Conservation (phyloP, 2,329 filamentous ascomycete species). For the Emydomyces testavorans region DNA sequence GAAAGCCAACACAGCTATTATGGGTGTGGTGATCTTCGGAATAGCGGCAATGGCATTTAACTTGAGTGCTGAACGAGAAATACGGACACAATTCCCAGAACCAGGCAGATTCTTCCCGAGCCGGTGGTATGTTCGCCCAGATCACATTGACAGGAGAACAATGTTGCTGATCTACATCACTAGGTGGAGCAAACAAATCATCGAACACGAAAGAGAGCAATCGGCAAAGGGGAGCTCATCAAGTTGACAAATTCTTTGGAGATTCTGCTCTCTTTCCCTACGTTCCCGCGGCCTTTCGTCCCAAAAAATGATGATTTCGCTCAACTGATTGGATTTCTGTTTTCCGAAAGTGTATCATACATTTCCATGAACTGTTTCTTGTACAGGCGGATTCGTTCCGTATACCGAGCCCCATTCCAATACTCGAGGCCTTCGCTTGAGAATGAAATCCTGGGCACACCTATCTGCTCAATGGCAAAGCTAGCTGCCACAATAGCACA, state of each 20-base stretch:
- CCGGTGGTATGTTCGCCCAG: constrained; percentile 52
- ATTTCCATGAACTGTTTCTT: constrained; percentile 32
- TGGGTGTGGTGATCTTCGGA: constrained; percentile 56
- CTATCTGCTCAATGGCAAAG: constrained; percentile 90
- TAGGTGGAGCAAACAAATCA: constrained; percentile 62
- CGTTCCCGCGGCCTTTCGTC: constrained; percentile 1
- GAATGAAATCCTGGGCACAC: constrained; percentile 49
- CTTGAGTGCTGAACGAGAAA: constrained; percentile 61
- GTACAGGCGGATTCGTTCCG: constrained; percentile 36
- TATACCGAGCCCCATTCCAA: constrained; percentile 38
- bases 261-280: neutral
- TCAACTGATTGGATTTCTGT: constrained; percentile 15
- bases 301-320: constrained; percentile 8
- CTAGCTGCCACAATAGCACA: constrained; percentile 78
- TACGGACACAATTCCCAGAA: constrained; percentile 64
- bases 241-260: neutral
- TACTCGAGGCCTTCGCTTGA: constrained; percentile 27
- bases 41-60: constrained; percentile 58
- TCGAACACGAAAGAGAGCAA: constrained; percentile 50
- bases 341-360: constrained; percentile 29
- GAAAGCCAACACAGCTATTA: constrained; percentile 78
- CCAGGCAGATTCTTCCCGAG: constrained; percentile 69
- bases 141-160: constrained; percentile 16
- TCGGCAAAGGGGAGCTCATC: constrained; percentile 22
- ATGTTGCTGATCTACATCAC: constrained; percentile 12